Evolutionary conservation across 257 asterid genomes (phyloP), one percentile per base, ranked within the genome.

Genomic region (Mitragyna speciosa): DNA sequence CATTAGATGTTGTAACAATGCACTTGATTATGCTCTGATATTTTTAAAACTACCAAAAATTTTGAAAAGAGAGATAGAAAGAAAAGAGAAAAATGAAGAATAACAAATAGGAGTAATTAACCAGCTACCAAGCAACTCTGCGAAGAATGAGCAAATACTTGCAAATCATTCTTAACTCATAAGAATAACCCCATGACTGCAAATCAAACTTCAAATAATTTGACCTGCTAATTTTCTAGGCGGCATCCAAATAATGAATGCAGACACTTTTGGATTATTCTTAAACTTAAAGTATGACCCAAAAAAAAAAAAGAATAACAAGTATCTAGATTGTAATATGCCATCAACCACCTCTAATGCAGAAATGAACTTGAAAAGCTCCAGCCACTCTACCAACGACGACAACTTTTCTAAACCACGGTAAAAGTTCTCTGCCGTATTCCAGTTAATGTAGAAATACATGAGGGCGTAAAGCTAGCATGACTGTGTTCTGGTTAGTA

Each of bases 381-480:
- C 99, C 84, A 88, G 81, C 80, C 92, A 93, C 82, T 95, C 98
- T 87, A 93, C 92, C 72, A 95, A 76, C 19, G 92, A 76, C 87
- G 82, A 84, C n/a, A n/a, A n/a, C n/a, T n/a, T n/a, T n/a, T n/a
- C n/a, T n/a, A n/a, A n/a, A n/a, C n/a, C n/a, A n/a, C n/a, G n/a
- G n/a, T n/a, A n/a, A n/a, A n/a, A n/a, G n/a, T n/a, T n/a, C n/a
- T n/a, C n/a, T n/a, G n/a, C n/a, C n/a, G n/a, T n/a, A n/a, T n/a
- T n/a, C n/a, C n/a, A n/a, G n/a, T n/a, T n/a, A n/a, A n/a, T n/a
- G n/a, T n/a, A n/a, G n/a, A n/a, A 36, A 36, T 1, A 36, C 39
- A 36, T 1, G 2, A 36, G 39, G 39, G 39, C 39, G 4, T 36
- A 36, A 36, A 36, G 39, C 4, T 36, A 36, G 4, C 39, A 36